Base-by-base conservation (phyloP, 148 eudicot genomes). In the Camellia japonica region DNA sequence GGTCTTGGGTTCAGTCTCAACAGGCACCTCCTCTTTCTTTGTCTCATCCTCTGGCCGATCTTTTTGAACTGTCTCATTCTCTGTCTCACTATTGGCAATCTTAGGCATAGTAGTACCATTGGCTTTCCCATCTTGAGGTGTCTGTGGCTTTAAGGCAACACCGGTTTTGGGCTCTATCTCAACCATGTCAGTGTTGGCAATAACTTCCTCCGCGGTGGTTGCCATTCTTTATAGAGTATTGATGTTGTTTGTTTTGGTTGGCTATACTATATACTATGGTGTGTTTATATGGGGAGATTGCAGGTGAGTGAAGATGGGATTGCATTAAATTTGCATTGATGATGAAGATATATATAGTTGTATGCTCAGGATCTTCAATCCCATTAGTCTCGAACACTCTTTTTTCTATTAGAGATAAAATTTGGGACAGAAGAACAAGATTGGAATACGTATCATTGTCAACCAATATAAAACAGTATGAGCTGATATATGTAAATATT, bases 1-100 rank as follows among this genome's bases (percentile, higher is more conserved):
- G 14, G 85, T 88, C 74, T 82, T 88, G 18, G 85, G 82, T 63
- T 88, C 90, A 63, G 81, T 77, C 78, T 86, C 83, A 72, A 82
- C 67, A 3, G 81, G 85, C 72, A 82, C 81, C 19, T 85, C 84
- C 55, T 84, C 84, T 55, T 77, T 82, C 76, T 82, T 76, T n/a
- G 14, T 71, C 63, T 69, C 38, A 30, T 30, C 38, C 38, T 30
- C 1, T 30, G 38, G 38, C 38, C 38, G 1, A 0, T 30, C 38
- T 30, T 30, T 30, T 30, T 30, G 38, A 30, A 30, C 38, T 30
- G 38, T 1, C 38, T 30, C 38, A 30, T 30, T 38, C 55, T 68
- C 63, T 55, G 73, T 42, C 64, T 13, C 76, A 6, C 44, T 61
- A 8, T 47, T 13, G 13, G 74, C 43, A 6, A 20, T 52, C 59